Base-by-base conservation (phyloP, 352 stramenopile genomes). In the Phytophthora palmivora region DNA sequence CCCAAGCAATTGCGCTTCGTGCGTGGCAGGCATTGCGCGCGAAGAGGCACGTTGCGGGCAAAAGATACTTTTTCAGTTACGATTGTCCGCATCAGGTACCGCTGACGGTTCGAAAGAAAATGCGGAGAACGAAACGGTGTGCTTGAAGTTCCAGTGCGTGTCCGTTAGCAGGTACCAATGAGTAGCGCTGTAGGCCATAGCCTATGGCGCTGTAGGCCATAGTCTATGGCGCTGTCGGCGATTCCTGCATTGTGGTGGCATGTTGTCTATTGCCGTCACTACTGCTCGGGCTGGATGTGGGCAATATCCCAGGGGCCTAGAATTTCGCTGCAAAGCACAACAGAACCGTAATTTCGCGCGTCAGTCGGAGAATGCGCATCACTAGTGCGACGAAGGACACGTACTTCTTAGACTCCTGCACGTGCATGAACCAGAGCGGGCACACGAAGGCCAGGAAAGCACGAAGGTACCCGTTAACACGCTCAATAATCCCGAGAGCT, bases 241-340 rank as follows among this genome's bases (percentile, higher is more conserved):
- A 4, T 9, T 28, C 26, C 18, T 32, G 3, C 3, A 24, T 34
- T 10, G n/a, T 15, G 14, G 11, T 49, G 26, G 24, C 3, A 2
- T 7, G 22, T 39, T 32, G 28, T 22, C 9, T 44, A 55, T 54
- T 18, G 28, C n/a, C 21, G 3, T 14, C 8, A 37, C 67, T 62
- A 87, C 52, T 87, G 76, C 61, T 90, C 74, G 19, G 79, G 79
- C 52, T 91, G 75, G 65, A 91, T 83, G 44, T 95, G 85, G 18
- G 88, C 88, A 53, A 97, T 97, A 57, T 98, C 92, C 92, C 92
- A 98, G 2, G 92, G 92, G 0, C 92, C 92, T 30, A 95, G 74
- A 70, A 97, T 96, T 61, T 95, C 79, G 54, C 87, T 95, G 49
- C 24, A 46, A 48, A 12, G 42, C 47, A 64, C 39, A 54, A 67